Evolutionary conservation across 192 early-diverging fungal genomes (phyloP), one percentile per base, ranked within the genome.

Genomic region (Haplosporangium gracile): DNA sequence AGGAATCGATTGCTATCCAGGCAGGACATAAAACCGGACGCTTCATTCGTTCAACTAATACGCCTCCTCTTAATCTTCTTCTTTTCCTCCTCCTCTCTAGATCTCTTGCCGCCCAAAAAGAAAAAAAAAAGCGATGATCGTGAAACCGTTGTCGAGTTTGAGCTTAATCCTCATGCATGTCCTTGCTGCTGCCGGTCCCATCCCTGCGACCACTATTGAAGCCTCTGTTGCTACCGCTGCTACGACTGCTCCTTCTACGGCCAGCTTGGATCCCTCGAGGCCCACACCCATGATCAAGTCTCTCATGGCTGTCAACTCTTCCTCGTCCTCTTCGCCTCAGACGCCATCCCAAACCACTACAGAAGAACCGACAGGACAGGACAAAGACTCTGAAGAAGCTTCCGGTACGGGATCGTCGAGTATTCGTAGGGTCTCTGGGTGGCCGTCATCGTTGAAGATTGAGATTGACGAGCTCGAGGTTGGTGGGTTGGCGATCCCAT

Each of bases 391-490:
- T 5, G 36, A 5, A 24, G 29, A 47, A 18, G 11, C 39, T 65
- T 39, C 22, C 5, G 34, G 32, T 4, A 0, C 26, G 7, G 1
- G 26, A 42, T 8, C 26, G 7, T 18, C 15, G 29, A 53, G 47
- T 7, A 43, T 40, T 11, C 18, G n/a, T 15, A 32, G 20, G 42
- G 53, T 82, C n/a, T 70, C 39, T 0, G 47, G 75, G 0, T 77
- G 75, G 81, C 81, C 81, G 22, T 5, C 24, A 0, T 68, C 43
- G 39, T 43, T 82, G 42, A 72, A 78, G 26, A 55, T 82, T 22
- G 81, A 77, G 47, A 38, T 82, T 51, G 81, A 78, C n/a, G 47
- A 72, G 42, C 34, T 82, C 18, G 81, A 82, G 70, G 15, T 82
- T 26, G 81, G 81, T 0, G 81, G 81, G 2, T 4, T 82, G 36